Evolutionary conservation across 257 asterid species (phyloP).

Genomic region (Haberlea rhodopensis): DNA sequence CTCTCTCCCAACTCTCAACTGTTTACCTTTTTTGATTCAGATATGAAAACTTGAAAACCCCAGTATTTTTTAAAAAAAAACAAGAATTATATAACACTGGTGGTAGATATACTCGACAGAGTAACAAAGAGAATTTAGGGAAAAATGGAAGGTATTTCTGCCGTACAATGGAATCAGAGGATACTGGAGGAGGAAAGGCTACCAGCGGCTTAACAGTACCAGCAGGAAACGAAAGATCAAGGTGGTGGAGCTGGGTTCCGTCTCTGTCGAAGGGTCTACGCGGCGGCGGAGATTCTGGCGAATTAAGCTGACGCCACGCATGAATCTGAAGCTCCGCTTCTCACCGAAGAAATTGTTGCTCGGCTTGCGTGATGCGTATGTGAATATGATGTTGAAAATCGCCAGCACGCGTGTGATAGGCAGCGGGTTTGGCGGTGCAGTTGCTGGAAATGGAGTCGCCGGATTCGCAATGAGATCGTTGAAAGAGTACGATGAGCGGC

Average conservation of each 20-base stretch:
- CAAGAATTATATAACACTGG: neutral
- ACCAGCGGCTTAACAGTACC: conserved; percentile 40
- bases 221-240: conserved; percentile 31
- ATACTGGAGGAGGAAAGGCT: conserved; percentile 59
- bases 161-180: conserved; percentile 41
- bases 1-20: conserved; percentile 33
- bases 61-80: neutral
- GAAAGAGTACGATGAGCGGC: conserved; percentile 28
- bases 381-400: conserved; percentile 53
- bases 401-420: conserved; percentile 38
- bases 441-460: conserved; percentile 21
- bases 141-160: conserved; percentile 43
- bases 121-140: neutral
- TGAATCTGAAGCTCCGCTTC: conserved; percentile 47
- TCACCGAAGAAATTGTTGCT: conserved; percentile 56
- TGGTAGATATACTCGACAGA: too few relatives aligned
- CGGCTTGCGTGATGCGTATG: conserved; percentile 56
- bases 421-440: conserved; percentile 28
- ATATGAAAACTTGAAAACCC: conserved; percentile 23
- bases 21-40: conserved; percentile 6
- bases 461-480: neutral
- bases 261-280: conserved; percentile 9
- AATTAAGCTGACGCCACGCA: conserved; percentile 40
- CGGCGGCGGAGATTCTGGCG: conserved; percentile 50
- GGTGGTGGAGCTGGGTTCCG: conserved; percentile 29